These are phyloP conservation scores for Botrytis deweyae DNA, from an alignment of 2,329 filamentous ascomycete genomes.

Conservation along the genomic window DNA sequence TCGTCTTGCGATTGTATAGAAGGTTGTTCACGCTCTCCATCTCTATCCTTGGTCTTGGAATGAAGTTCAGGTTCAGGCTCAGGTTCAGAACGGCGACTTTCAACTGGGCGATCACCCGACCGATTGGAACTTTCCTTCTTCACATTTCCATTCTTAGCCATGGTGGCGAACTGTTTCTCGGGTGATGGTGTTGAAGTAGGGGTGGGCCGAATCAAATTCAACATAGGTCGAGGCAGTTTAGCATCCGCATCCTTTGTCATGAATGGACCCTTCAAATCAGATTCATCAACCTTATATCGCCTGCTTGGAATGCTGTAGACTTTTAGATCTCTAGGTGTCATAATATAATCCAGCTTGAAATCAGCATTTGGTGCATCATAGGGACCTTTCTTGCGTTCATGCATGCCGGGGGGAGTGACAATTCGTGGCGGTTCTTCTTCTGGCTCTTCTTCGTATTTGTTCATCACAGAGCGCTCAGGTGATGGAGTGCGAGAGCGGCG, in stretches of 20 bases:
- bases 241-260: constrained; percentile 35
- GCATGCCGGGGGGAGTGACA: constrained; percentile 55
- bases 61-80: not conserved
- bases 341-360: constrained; percentile 58
- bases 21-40: not conserved
- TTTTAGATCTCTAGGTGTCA: constrained; percentile 52
- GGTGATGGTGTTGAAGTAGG: constrained; percentile 53
- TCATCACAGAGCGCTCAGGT: constrained; percentile 53
- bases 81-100: constrained; percentile 1
- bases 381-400: constrained; percentile 48
- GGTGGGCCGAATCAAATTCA: constrained; percentile 62
- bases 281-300: constrained; percentile 44
- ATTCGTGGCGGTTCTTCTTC: constrained; percentile 46
- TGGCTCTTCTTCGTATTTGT: constrained; percentile 49
- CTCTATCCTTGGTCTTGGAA: not conserved
- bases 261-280: constrained; percentile 25
- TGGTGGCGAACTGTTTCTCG: constrained; percentile 42
- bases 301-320: constrained; percentile 38
- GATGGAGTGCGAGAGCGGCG: constrained; percentile 53
- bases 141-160: not conserved
- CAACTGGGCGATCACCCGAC: constrained; percentile 19
- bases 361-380: constrained; percentile 64
- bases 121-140: constrained; percentile 24
- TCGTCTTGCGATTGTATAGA: not conserved
- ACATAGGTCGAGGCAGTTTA: constrained; percentile 47